Percentiles rank a stretch among this genome's conserved stretches.
Evolutionary conservation across 441 rosid genomes (phyloP).

Genomic region (Jatropha podagrica): DNA sequence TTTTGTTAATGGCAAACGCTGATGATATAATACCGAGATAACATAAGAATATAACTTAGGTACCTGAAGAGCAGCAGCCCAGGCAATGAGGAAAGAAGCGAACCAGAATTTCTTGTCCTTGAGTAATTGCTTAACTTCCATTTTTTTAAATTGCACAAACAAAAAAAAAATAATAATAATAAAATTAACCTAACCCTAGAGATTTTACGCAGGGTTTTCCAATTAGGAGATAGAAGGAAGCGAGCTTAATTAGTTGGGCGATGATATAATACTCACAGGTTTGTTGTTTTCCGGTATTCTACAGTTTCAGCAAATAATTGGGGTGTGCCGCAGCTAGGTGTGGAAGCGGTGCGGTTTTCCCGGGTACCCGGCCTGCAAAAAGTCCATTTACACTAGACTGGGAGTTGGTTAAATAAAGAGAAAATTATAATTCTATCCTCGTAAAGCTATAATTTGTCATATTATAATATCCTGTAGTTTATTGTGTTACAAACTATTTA

Average conservation of each 20-base stretch:
- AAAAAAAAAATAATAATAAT: not conserved
- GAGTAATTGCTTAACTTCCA: slow-evolving; percentile 58
- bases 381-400: too few species aligned
- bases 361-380: too few species aligned
- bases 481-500: too few species aligned
- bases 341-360: too few species aligned
- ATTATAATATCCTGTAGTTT: too few species aligned
- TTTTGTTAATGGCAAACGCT: not conserved
- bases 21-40: not conserved
- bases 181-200: slow-evolving; percentile 21
- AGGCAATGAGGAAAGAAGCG: slow-evolving; percentile 69
- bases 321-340: too few species aligned
- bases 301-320: not conserved
- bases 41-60: not conserved
- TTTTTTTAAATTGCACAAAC: slow-evolving; percentile 27
- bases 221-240: not conserved
- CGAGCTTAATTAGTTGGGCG: not conserved
- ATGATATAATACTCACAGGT: not conserved
- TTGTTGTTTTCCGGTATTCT: not conserved
- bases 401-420: too few species aligned
- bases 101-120: slow-evolving; percentile 82
- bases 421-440: too few species aligned
- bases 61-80: slow-evolving; percentile 95
- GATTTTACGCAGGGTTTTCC: not conserved
- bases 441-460: too few species aligned